A percentile compares a stretch with the other conserved stretches of the same genome.
Evolutionary conservation across 768 basidiomycete species (phyloP).

Genomic region (Agrocybe pediades): DNA sequence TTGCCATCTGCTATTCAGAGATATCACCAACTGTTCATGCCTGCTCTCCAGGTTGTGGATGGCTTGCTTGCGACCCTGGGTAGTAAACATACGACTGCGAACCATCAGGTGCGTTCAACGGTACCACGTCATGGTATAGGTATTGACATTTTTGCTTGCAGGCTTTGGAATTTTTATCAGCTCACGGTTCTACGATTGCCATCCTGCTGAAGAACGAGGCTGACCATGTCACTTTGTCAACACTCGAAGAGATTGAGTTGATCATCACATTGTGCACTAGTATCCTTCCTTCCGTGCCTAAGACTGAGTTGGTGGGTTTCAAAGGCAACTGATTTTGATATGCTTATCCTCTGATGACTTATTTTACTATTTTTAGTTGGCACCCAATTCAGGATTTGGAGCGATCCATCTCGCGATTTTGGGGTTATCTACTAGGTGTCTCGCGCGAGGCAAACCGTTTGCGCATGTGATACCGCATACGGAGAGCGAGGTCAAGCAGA

Average conservation of each 20-base stretch:
- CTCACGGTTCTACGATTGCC: constrained; percentile 81
- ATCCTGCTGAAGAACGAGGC: constrained; percentile 79
- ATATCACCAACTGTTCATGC: constrained; percentile 90
- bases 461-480: constrained; percentile 61
- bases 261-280: constrained; percentile 71
- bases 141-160: constrained; percentile 25
- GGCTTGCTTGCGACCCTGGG: constrained; percentile 81
- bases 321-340: not conserved
- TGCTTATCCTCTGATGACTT: not conserved
- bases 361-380: constrained; percentile 34
- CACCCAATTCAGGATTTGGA: constrained; percentile 81
- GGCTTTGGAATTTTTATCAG: constrained; percentile 80
- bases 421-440: constrained; percentile 69
- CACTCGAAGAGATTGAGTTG: constrained; percentile 80
- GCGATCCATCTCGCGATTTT: constrained; percentile 82
- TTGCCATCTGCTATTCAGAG: constrained; percentile 84
- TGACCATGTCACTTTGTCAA: constrained; percentile 58
- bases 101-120: constrained; percentile 58
- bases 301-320: constrained; percentile 70
- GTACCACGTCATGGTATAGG: not conserved
- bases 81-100: constrained; percentile 61
- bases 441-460: constrained; percentile 61
- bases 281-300: constrained; percentile 72
- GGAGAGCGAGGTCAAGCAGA: constrained; percentile 63
- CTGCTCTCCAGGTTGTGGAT: constrained; percentile 79